These are phyloP conservation scores for Cytospora paraplurivora DNA, from an alignment of 2,329 filamentous ascomycete species.

Conservation along the genomic window DNA sequence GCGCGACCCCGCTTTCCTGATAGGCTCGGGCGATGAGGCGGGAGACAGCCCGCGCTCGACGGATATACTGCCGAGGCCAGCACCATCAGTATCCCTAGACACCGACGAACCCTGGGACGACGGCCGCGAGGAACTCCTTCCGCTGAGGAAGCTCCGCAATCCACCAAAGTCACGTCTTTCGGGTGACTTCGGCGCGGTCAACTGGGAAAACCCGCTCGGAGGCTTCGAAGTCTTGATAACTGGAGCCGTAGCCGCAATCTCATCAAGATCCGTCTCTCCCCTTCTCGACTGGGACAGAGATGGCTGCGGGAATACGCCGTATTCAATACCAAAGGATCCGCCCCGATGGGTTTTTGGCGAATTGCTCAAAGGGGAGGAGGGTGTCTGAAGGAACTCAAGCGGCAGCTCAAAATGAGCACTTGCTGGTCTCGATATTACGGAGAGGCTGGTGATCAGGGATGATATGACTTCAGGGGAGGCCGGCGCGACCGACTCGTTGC, in stretches of 20 bases:
- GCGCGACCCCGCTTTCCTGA: slow-evolving; percentile 55
- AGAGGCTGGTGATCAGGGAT: slow-evolving; percentile 68
- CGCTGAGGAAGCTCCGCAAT: slow-evolving; percentile 62
- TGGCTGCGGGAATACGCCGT: slow-evolving; percentile 63
- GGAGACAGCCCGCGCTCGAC: slow-evolving; percentile 54
- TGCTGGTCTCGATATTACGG: slow-evolving; percentile 68
- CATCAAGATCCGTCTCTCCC: slow-evolving; percentile 54
- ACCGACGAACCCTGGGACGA: slow-evolving; percentile 60
- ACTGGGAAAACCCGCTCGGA: slow-evolving; percentile 71
- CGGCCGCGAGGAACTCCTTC: slow-evolving; percentile 52
- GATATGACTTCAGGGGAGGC: slow-evolving; percentile 71
- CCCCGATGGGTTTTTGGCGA: slow-evolving; percentile 42
- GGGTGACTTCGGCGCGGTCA: slow-evolving; percentile 65
- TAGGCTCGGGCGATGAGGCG: slow-evolving; percentile 47
- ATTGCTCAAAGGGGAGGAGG: slow-evolving; percentile 7
- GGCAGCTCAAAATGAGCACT: slow-evolving; percentile 69
- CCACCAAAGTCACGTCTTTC: slow-evolving; percentile 48
- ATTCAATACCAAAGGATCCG: slow-evolving; percentile 71
- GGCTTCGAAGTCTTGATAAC: slow-evolving; percentile 81
- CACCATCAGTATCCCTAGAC: slow-evolving; percentile 59
- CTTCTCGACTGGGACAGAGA: slow-evolving; percentile 52
- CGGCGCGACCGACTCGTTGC: slow-evolving; percentile 39
- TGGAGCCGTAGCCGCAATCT: slow-evolving; percentile 65
- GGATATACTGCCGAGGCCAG: slow-evolving; percentile 66
- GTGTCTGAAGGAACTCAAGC: slow-evolving; percentile 44